Base-by-base conservation (phyloP, 306 rosid species). In the Cucumis cinereus region DNA sequence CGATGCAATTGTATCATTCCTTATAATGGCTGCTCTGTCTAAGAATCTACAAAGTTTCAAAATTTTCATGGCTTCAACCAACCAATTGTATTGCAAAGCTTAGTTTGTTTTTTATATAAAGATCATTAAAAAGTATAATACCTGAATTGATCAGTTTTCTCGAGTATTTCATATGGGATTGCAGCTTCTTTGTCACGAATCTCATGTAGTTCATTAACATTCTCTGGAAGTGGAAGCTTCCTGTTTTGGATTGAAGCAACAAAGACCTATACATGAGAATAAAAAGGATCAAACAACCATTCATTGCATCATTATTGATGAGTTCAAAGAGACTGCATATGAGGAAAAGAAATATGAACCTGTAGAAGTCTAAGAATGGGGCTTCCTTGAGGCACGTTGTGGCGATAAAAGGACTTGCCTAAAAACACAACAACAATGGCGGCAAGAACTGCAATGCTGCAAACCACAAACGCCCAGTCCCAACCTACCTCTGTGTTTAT, bases 131-230 rank as follows among this genome's bases (percentile, higher is more conserved):
- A n/a, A n/a, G 56, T 62, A 35, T 19, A 6, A 3, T 52, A 89
- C 98, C 92, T 89, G 88, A 91, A 93, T 80, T 89, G 98, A 8
- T 86, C 74, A n/a, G 97, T 91, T 80, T 87, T 87, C 40, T 79
- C 79, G 49, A 93, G 85, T 70, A 84, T 79, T 87, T 93, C 97
- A 60, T 75, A 7, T 70, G 75, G 54, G 20, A 30, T 43, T 40
- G 35, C 80, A 10, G 33, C 77, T 24, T 82, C 93, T 57, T 85
- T 79, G 69, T 82, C 88, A 60, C 77, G 81, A 78, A 85, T 82
- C 81, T 92, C 96, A 33, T 87, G 86, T 13, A 92, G 78, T 41
- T 85, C 84, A n/a, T 67, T 88, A 35, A 60, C 78, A 54, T 79
- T 85, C 64, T 86, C 81, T 30, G 97, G 93, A 79, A 89, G 78